These are phyloP conservation scores for Fagopyrum tataricum DNA, from an alignment of 148 eudicot genomes.

Conservation along the genomic window DNA sequence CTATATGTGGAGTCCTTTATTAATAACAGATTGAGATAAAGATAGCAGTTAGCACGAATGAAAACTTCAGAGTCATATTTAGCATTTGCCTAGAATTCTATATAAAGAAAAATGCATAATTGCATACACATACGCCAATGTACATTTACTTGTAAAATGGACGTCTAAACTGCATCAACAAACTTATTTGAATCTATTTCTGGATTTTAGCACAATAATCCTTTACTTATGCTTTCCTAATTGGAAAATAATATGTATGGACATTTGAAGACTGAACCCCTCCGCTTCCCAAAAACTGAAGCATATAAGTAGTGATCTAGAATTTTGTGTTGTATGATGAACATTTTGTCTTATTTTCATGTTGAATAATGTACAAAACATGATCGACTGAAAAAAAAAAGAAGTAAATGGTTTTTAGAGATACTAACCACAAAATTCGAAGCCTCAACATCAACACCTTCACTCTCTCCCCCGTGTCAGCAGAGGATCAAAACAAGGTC, in stretches of 20 bases:
- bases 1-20: background rate
- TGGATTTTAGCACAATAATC: too few species aligned
- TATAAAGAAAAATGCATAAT: too few species aligned
- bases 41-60: background rate
- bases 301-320: background rate
- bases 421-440: background rate
- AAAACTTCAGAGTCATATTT: background rate
- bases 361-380: background rate
- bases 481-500: background rate
- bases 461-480: background rate
- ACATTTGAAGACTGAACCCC: background rate
- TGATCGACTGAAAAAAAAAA: background rate
- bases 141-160: background rate
- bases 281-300: background rate
- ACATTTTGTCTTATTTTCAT: background rate
- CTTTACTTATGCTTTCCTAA: background rate
- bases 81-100: background rate
- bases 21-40: background rate
- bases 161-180: background rate
- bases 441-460: background rate
- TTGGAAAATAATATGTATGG: background rate
- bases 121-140: background rate
- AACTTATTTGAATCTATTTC: too few species aligned
- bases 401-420: background rate
- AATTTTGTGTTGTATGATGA: too few species aligned